Percentiles rank a stretch among this genome's conserved stretches.
Conservation (phyloP, 768 basidiomycete species). For the Dentipellis sp. region DNA sequence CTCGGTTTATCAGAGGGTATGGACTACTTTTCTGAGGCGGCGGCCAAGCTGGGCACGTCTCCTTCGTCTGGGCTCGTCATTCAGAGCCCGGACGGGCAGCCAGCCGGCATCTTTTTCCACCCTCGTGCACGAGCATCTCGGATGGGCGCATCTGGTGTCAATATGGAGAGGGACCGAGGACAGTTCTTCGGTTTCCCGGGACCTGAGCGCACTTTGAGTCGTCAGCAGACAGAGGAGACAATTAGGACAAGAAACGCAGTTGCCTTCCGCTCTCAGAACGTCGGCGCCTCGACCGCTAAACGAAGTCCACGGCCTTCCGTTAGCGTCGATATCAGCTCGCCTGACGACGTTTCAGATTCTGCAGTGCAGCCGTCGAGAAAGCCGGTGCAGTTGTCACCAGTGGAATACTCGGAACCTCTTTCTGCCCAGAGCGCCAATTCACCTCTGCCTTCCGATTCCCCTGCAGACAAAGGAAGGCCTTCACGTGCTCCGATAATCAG, state of each 20-base stretch:
- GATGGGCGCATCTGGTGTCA: constrained; percentile 4
- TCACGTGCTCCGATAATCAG: neutral
- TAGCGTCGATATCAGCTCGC: neutral
- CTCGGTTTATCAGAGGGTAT: constrained; percentile 59
- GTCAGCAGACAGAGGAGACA: neutral
- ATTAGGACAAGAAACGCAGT: neutral
- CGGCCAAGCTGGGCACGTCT: constrained; percentile 62
- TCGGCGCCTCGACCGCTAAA: neutral
- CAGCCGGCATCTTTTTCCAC: constrained; percentile 94
- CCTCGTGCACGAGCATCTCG: constrained; percentile 33
- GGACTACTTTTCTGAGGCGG: constrained; percentile 66
- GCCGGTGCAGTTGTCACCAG: neutral
- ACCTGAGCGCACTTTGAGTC: neutral
- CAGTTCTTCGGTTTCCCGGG: neutral
- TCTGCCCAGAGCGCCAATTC: neutral
- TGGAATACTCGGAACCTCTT: neutral
- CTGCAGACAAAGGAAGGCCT: neutral
- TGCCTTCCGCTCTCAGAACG: neutral
- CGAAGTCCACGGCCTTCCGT: neutral
- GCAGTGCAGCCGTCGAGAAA: neutral
- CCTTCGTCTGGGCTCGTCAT: constrained; percentile 84
- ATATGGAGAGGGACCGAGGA: constrained; percentile 2
- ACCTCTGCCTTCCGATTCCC: neutral
- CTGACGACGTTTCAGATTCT: neutral
- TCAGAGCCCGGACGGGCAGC: constrained; percentile 87